These are phyloP conservation scores for Mycosphaerella sp. DNA, from an alignment of 2,329 filamentous ascomycete species.

Conservation along the genomic window DNA sequence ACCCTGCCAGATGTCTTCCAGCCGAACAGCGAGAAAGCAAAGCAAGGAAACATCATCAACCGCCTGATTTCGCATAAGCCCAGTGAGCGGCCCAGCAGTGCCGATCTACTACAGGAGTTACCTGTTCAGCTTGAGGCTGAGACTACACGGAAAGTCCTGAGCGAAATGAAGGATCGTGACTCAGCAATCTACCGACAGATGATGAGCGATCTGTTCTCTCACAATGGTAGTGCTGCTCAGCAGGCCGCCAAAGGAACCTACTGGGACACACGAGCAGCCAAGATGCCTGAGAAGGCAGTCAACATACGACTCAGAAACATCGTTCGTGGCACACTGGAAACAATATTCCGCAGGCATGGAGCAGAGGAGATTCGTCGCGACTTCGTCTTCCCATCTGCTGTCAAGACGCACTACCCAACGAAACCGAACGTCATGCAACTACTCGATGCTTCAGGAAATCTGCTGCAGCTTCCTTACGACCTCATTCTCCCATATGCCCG, in stretches of 20 bases:
- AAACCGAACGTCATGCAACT: slow-evolving; percentile 64
- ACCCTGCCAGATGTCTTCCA: slow-evolving; percentile 65
- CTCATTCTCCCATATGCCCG: slow-evolving; percentile 84
- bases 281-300: slow-evolving; percentile 20
- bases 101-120: slow-evolving; percentile 75
- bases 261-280: slow-evolving; percentile 41
- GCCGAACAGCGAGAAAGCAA: slow-evolving; percentile 56
- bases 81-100: slow-evolving; percentile 72
- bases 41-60: slow-evolving; percentile 70
- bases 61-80: slow-evolving; percentile 78
- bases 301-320: slow-evolving; percentile 35
- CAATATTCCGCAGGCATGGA: slow-evolving; percentile 82
- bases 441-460: slow-evolving; percentile 74
- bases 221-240: slow-evolving; percentile 48
- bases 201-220: slow-evolving; percentile 72
- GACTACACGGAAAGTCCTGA: slow-evolving; percentile 75
- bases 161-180: slow-evolving; percentile 70
- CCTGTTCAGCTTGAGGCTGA: slow-evolving; percentile 92
- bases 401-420: slow-evolving; percentile 66
- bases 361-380: slow-evolving; percentile 74
- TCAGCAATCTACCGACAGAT: slow-evolving; percentile 89
- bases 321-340: slow-evolving; percentile 66
- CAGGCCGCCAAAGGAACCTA: slow-evolving; percentile 63
- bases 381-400: slow-evolving; percentile 60
- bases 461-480: slow-evolving; percentile 91